Evolutionary conservation across 164 flowering plant species (phyloP).

Genomic region (Magnolia changhungtana): DNA sequence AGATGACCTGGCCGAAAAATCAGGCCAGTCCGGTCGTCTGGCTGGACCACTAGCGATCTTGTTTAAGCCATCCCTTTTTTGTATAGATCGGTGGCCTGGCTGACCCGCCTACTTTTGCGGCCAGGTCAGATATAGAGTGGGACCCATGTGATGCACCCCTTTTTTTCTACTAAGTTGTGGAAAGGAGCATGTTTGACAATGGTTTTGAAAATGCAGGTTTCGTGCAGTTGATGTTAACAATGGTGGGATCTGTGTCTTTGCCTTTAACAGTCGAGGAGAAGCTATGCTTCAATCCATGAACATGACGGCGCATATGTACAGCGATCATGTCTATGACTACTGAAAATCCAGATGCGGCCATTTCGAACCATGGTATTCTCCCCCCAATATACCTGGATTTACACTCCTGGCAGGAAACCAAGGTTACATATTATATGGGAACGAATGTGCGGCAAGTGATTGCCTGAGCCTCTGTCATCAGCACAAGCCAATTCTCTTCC

Average conservation of each 20-base stretch:
- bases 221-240: conserved; percentile 63
- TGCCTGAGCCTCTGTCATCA: no score
- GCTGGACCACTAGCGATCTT: not conserved
- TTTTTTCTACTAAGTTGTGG: not conserved
- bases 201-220: conserved; percentile 38
- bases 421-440: not conserved
- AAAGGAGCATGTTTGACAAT: not conserved
- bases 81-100: not conserved
- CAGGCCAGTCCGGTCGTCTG: not conserved
- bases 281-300: conserved; percentile 67
- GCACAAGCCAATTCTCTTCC: no score
- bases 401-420: not conserved
- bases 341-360: conserved; percentile 11
- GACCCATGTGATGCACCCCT: not conserved
- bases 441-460: not conserved
- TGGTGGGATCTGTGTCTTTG: conserved; percentile 56
- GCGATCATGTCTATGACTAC: conserved; percentile 46
- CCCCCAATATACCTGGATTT: not conserved
- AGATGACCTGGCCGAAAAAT: not conserved
- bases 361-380: not conserved
- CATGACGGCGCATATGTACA: conserved; percentile 72
- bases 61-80: not conserved
- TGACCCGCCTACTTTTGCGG: not conserved
- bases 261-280: conserved; percentile 59
- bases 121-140: not conserved